phyloP scores from a whole-genome alignment of 495 filamentous ascomycete species.

The Hypomontagnella submonticulosa region DNA sequence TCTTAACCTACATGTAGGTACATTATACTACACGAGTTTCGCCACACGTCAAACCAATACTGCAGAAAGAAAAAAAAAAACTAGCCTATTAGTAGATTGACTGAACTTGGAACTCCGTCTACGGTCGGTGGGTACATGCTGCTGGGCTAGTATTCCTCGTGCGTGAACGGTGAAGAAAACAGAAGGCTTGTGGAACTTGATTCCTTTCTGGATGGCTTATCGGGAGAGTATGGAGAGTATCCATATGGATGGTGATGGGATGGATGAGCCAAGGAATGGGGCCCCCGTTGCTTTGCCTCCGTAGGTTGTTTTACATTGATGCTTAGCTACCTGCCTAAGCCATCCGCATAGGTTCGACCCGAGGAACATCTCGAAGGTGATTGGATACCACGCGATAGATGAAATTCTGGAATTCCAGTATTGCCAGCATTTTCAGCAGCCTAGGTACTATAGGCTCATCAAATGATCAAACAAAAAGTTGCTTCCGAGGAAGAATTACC shows the following conservation, averaged over 20 bases:
- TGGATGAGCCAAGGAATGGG: conserved; percentile 39
- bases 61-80: background rate
- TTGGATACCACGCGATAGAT: conserved; percentile 24
- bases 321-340: conserved; percentile 38
- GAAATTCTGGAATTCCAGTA: conserved; percentile 35
- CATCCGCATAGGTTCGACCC: background rate
- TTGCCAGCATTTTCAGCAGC: conserved; percentile 4
- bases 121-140: background rate
- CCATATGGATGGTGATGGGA: conserved; percentile 4
- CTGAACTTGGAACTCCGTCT: too few species aligned
- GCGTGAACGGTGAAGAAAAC: conserved; percentile 39
- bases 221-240: conserved; percentile 14
- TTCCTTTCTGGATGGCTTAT: conserved; percentile 31
- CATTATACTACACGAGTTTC: conserved; percentile 20
- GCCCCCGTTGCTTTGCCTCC: conserved; percentile 44
- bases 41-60: conserved; percentile 8
- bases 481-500: background rate
- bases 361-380: conserved; percentile 11
- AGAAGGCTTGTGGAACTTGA: conserved; percentile 40
- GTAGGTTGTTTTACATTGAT: conserved; percentile 50
- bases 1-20: conserved; percentile 17
- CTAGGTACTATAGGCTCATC: conserved; percentile 12
- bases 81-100: too few species aligned
- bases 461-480: conserved; percentile 2
- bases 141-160: conserved; percentile 22